Conservation (phyloP, 2,329 filamentous ascomycete genomes). For the Colletotrichum sp. region DNA sequence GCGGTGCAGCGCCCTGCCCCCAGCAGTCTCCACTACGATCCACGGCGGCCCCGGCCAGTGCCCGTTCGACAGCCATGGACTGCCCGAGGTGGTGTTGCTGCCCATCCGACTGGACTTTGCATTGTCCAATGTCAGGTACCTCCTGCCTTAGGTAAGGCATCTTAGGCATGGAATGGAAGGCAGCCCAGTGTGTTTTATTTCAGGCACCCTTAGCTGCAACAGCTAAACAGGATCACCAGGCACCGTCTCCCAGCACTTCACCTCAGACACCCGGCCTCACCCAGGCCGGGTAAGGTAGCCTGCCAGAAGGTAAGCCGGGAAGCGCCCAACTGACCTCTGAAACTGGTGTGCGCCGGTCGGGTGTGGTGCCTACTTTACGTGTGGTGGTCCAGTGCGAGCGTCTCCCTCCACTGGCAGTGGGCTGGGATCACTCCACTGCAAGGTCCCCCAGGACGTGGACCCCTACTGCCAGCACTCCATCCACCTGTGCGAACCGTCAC, state of each 20-base stretch:
- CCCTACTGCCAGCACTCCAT: neutral
- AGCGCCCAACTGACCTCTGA: neutral
- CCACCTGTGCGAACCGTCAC: neutral
- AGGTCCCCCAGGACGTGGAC: slow-evolving; percentile 4
- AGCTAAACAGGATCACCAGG: neutral
- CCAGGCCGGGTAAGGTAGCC: neutral
- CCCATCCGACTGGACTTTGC: neutral
- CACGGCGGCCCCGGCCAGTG: neutral
- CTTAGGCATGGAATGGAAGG: neutral
- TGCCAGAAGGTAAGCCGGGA: neutral
- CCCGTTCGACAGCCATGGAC: neutral
- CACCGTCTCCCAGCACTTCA: neutral
- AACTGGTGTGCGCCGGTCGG: neutral
- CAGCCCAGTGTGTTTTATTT: neutral
- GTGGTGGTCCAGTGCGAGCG: neutral
- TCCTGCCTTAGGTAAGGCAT: neutral
- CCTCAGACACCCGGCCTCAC: neutral
- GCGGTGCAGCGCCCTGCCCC: neutral
- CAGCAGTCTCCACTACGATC: neutral
- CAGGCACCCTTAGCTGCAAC: neutral
- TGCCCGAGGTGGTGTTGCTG: neutral
- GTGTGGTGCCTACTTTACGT: neutral
- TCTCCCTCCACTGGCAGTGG: neutral
- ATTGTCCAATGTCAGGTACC: too few relatives aligned
- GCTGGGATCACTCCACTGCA: neutral